Base-by-base conservation (phyloP, 2,329 filamentous ascomycete species). In the Fusarium sp. region DNA sequence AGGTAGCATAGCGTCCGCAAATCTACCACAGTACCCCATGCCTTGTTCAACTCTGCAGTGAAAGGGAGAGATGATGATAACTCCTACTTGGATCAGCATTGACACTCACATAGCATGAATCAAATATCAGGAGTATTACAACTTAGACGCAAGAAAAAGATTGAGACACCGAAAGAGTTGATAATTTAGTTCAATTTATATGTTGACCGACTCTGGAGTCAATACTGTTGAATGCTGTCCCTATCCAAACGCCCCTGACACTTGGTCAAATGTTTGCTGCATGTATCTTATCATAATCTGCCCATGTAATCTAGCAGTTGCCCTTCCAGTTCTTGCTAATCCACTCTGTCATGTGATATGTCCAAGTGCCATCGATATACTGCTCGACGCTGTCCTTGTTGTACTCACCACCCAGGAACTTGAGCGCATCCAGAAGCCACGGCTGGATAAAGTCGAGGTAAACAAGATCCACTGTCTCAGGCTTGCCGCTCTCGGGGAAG, bases 381-480 rank as follows among this genome's bases (percentile, higher is more conserved):
- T 79, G 74, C 75, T 84, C 76, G 1, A 91, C 86, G 74, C 91
- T 86, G 6, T 82, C 80, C 10, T 82, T 80, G 25, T 72, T 82
- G 65, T 88, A 91, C 29, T 87, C 85, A 2, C 86, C 86, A 0
- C 90, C 90, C 29, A 84, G 84, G 71, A 90, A 87, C 74, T 91
- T 91, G 70, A 98, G 85, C 4, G 95, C 95, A 13, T 93, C 84
- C 20, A 97, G 82, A 42, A 98, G 85, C 89, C 93, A 97, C 11
- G 91, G 91, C 82, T 97, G 89, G 38, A 98, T 91, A 81, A 98
- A 99, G 80, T 97, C 95, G 67, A 97, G 90, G 80, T 97, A 99
- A 16, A 98, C 91, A 9, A 99, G 81, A 81, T 98, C 96, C 1
- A 99, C 95, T 1, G 84, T 92, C 62, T 93, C 90, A 0, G 94